Evolutionary conservation across 2,329 filamentous ascomycete species (phyloP), one percentile per base, ranked within the genome.

Genomic region (Apiospora hydei): DNA sequence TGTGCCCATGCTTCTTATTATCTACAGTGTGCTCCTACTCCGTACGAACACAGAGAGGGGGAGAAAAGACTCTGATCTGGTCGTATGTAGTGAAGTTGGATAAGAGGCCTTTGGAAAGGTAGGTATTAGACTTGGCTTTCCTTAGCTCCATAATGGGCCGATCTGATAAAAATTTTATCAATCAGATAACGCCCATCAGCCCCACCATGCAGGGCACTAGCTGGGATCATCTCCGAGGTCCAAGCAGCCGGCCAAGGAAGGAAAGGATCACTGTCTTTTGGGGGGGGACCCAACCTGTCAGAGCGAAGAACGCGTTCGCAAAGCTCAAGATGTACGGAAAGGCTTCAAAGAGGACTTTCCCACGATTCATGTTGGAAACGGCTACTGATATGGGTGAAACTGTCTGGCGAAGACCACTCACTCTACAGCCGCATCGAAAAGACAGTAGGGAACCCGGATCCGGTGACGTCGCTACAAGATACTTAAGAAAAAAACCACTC

Each of bases 111-210:
- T 16, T 18, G 4, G 51, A 18, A 61, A 4, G 38, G 26, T 8
- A 4, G 38, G 26, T 8, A 21, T 41, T n/a, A 8, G 41, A 13
- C 34, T 24, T 1, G 18, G 10, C 46, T 49, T 49, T 49, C 7
- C 21, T 41, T 64, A 41, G 57, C 57, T 64, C 57, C 34, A 64
- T 14, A 41, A 64, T 64, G 57, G 57, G 57, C 34, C 57, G 57
- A 64, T 64, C 57, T 64, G 57, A 64, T 64, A 64, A 64, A 64
- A 64, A 41, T 41, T 64, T 64, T 64, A 64, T 64, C 30, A 64
- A 64, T 64, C 57, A 64, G 57, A 64, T 64, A 64, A 64, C 57
- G 57, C 8, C 10, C 57, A 64, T 64, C 57, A 64, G 34, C 57
- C 34, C 57, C 57, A 64, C 57, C 26, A 8, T 11, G 34, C 57